Percentiles rank a stretch among this genome's conserved stretches.
Evolutionary conservation across 2,329 filamentous ascomycete species (phyloP).

Genomic region (Leptographium wingfieldii): DNA sequence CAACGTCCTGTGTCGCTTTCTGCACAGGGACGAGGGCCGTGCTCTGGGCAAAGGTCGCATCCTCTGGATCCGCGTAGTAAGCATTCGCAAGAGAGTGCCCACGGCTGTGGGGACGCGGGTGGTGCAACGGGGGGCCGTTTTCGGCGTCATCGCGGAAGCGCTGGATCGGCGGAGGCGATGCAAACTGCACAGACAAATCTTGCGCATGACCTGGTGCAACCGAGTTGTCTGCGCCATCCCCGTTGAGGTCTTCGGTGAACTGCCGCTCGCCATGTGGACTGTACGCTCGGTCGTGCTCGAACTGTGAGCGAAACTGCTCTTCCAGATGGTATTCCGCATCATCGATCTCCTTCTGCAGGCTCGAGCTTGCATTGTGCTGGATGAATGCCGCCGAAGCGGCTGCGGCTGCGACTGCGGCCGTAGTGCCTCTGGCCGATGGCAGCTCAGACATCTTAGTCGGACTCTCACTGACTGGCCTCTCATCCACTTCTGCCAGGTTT

Average conservation of each 20-base stretch:
- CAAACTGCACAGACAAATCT: constrained; percentile 35
- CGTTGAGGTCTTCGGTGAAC: constrained; percentile 13
- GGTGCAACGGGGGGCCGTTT: constrained; percentile 49
- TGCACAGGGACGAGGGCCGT: constrained; percentile 7
- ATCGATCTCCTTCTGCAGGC: constrained; percentile 72
- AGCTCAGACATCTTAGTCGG: constrained; percentile 43
- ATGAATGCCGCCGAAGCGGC: constrained; percentile 18
- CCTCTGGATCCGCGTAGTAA: constrained; percentile 46
- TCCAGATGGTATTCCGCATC: constrained; percentile 78
- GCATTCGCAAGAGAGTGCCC: constrained; percentile 59
- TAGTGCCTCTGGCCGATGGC: not conserved
- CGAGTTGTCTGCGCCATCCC: constrained; percentile 11
- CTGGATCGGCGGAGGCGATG: constrained; percentile 24
- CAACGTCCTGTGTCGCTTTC: constrained; percentile 22
- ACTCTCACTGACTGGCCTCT: constrained; percentile 41
- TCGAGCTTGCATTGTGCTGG: constrained; percentile 60
- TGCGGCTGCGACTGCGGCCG: not conserved
- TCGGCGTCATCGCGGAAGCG: constrained; percentile 41
- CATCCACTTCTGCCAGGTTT: constrained; percentile 62
- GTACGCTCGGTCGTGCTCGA: constrained; percentile 62
- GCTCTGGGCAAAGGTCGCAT: constrained; percentile 26
- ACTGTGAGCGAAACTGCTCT: constrained; percentile 63
- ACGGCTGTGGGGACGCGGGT: constrained; percentile 61
- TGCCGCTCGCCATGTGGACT: constrained; percentile 45
- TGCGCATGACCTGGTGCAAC: constrained; percentile 23